Percentiles rank a stretch among this genome's conserved stretches.
phyloP scores from a whole-genome alignment of 768 basidiomycete genomes.

The Kwoniella botswanensis region DNA sequence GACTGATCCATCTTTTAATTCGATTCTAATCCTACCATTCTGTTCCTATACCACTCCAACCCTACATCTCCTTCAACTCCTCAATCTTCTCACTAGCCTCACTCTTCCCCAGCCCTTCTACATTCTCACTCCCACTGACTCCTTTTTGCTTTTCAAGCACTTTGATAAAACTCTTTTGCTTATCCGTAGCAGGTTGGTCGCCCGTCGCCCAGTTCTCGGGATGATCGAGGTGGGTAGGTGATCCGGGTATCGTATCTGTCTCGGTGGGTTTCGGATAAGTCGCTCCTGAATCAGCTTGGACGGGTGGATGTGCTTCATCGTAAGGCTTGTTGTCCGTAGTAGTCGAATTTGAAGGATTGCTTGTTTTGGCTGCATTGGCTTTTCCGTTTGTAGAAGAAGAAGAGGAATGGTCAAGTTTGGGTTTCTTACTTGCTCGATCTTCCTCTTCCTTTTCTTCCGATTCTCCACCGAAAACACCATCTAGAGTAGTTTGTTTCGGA shows the following conservation, averaged over 20 bases:
- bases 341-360: no score
- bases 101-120: constrained; percentile 45
- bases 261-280: neutral
- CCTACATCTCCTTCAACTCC: constrained; percentile 44
- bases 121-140: constrained; percentile 24
- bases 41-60: neutral
- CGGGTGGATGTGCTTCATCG: neutral
- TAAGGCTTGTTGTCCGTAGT: neutral
- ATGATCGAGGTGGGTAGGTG: constrained; percentile 50
- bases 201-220: constrained; percentile 58
- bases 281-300: neutral
- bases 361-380: neutral
- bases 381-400: neutral
- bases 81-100: constrained; percentile 57
- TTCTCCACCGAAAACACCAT: constrained; percentile 10
- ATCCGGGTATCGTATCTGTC: constrained; percentile 31
- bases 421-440: constrained; percentile 21
- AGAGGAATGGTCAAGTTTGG: constrained; percentile 10
- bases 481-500: constrained; percentile 21
- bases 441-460: constrained; percentile 4
- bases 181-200: constrained; percentile 56
- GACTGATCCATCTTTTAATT: no score
- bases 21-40: no score
- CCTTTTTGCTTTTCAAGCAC: constrained; percentile 57
- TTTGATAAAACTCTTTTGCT: constrained; percentile 56